Percentiles rank a stretch among this genome's conserved stretches.
Conservation (phyloP, 352 stramenopile species). For the Globisporangium mamillatum region DNA sequence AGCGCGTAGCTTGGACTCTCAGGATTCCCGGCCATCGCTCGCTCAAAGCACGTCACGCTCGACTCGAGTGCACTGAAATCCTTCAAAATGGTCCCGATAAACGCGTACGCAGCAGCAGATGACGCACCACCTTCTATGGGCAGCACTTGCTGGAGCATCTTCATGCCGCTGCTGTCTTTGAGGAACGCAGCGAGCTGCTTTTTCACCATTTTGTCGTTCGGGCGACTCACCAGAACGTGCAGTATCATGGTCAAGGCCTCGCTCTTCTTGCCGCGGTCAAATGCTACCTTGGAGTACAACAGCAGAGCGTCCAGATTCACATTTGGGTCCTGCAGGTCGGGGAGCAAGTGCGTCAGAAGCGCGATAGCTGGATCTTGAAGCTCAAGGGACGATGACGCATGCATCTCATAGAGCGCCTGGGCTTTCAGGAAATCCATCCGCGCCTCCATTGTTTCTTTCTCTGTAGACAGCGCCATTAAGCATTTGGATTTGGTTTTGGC, state of each 20-base stretch:
- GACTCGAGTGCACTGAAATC: slow-evolving; percentile 57
- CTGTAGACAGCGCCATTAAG: neutral
- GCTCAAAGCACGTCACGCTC: slow-evolving; percentile 53
- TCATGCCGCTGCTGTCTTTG: slow-evolving; percentile 33
- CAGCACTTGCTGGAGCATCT: slow-evolving; percentile 38
- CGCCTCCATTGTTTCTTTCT: slow-evolving; percentile 29
- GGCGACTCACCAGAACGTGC: slow-evolving; percentile 51
- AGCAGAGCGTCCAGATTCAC: slow-evolving; percentile 69
- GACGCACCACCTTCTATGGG: slow-evolving; percentile 31
- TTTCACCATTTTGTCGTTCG: slow-evolving; percentile 48
- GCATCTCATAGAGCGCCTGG: slow-evolving; percentile 41
- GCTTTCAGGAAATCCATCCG: slow-evolving; percentile 53
- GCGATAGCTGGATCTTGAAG: slow-evolving; percentile 57
- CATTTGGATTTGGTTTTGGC: slow-evolving; percentile 18
- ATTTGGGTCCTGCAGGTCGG: slow-evolving; percentile 40
- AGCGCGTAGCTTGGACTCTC: slow-evolving; percentile 59
- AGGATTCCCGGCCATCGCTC: slow-evolving; percentile 34
- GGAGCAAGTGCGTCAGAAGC: slow-evolving; percentile 52
- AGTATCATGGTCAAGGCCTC: slow-evolving; percentile 71
- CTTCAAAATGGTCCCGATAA: slow-evolving; percentile 73
- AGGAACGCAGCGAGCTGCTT: slow-evolving; percentile 50
- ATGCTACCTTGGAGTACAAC: slow-evolving; percentile 56
- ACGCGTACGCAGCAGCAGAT: slow-evolving; percentile 64
- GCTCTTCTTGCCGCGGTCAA: slow-evolving; percentile 53
- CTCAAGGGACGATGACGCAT: slow-evolving; percentile 23